Base-by-base conservation (phyloP, 495 filamentous ascomycete species). In the Pseudomonodictys pantanalensis region DNA sequence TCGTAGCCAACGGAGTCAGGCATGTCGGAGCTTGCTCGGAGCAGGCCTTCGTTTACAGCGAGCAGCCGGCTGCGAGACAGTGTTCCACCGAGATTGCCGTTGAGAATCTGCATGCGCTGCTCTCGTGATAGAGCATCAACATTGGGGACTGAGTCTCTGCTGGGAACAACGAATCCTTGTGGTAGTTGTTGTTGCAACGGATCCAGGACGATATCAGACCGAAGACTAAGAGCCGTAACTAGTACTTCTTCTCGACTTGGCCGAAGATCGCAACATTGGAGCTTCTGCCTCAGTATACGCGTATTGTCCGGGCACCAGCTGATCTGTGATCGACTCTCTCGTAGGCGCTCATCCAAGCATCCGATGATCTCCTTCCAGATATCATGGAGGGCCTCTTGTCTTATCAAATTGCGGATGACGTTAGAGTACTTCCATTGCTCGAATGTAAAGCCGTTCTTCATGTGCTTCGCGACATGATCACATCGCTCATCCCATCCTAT, bases 361-460 rank as follows among this genome's bases (percentile, higher is more conserved):
- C 23, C 17, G 28, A 62, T 18, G 2, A 67, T 43, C 4, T 64
- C 60, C n/a, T 60, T 67, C 59, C 64, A 62, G 23, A 49, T 56
- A 20, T 63, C 64, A 25, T 58, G 64, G 10, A 59, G 35, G 3
- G 53, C 54, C 24, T 67, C 59, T 23, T 67, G 64, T 24, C 64
- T 53, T 9, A 67, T 59, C n/a, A 67, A 50, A 32, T 67, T 67
- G 24, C 64, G 64, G 15, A 67, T 67, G 29, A 60, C 59, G 18
- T 58, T 67, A 22, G 64, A 58, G 20, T 67, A 67, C 18, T 62
- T 58, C 64, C 64, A 67, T 15, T 62, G 51, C 11, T 62, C 59
- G 24, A 56, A 51, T 3, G 47, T 44, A 32, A 32, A 46, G 24
- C 63, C 63, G 29, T 62, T 61, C 53, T 66, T 60, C 59, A 63